phyloP scores from a whole-genome alignment of 2,329 filamentous ascomycete genomes.

The Akanthomyces dipterigenus region DNA sequence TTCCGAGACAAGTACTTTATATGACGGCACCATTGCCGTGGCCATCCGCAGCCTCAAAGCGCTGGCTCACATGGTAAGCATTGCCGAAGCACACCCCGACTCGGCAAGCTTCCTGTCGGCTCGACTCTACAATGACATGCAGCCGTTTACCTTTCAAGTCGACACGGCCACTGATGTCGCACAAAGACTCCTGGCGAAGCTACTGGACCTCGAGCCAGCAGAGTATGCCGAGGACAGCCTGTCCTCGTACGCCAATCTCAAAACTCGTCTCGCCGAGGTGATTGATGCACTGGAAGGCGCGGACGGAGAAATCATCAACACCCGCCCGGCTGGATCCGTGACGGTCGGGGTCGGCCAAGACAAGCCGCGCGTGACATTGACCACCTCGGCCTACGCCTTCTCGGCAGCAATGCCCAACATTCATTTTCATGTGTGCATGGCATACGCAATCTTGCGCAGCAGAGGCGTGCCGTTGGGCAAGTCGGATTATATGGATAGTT shows the following conservation, averaged over 20 bases:
- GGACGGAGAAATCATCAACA: background rate
- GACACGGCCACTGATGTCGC: background rate
- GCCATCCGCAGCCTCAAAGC: background rate
- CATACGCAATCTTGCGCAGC: slow-evolving; percentile 47
- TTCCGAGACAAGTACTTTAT: background rate
- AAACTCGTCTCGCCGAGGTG: background rate
- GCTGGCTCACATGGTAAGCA: background rate
- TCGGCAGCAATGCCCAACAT: slow-evolving; percentile 34
- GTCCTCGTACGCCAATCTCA: background rate
- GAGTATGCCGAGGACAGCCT: background rate
- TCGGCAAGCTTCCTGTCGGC: background rate
- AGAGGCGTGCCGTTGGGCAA: slow-evolving; percentile 51
- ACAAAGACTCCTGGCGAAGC: no score
- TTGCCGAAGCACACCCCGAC: background rate
- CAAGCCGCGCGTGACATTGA: background rate
- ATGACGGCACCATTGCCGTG: background rate
- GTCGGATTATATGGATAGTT: slow-evolving; percentile 36
- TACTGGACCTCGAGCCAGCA: background rate
- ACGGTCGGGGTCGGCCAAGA: background rate
- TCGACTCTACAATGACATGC: slow-evolving; percentile 22
- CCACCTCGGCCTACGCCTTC: background rate
- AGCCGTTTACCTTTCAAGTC: slow-evolving; percentile 21
- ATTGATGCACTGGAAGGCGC: background rate
- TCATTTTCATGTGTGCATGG: slow-evolving; percentile 48
- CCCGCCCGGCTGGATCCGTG: no score